Conservation (phyloP, 192 early-diverging fungal species). For the Cetraspora pellucida region DNA sequence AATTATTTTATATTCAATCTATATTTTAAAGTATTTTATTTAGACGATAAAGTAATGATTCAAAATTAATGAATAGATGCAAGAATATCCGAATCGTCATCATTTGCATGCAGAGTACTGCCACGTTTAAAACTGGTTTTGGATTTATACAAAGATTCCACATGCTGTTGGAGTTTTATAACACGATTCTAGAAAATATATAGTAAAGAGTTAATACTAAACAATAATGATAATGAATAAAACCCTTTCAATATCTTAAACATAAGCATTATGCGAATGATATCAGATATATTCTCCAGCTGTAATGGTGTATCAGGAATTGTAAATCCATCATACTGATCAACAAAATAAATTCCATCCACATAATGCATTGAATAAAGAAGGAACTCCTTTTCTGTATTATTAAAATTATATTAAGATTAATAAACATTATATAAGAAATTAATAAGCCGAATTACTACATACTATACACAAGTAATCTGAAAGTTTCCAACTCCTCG, state of each 20-base stretch:
- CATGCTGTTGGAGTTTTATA: not conserved
- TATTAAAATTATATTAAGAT: slow-evolving; percentile 29
- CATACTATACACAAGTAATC: slow-evolving; percentile 31
- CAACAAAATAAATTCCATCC: slow-evolving; percentile 27
- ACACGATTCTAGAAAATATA: not conserved
- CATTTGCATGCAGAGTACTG: no score
- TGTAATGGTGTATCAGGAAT: slow-evolving; percentile 30
- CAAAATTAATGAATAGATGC: no score
- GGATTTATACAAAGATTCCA: not conserved
- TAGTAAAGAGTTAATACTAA: not conserved
- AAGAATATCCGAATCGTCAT: no score
- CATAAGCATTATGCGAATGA: slow-evolving; percentile 18
- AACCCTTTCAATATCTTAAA: slow-evolving; percentile 21
- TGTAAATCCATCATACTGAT: slow-evolving; percentile 30
- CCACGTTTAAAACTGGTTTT: no score
- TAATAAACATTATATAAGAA: slow-evolving; percentile 31
- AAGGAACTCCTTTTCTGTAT: slow-evolving; percentile 30
- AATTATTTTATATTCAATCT: no score
- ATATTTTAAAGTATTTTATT: no score
- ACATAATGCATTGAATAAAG: slow-evolving; percentile 32
- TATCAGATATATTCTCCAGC: slow-evolving; percentile 31
- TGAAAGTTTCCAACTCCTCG: slow-evolving; percentile 31
- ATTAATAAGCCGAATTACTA: slow-evolving; percentile 24
- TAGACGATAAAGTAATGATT: no score
- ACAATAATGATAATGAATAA: slow-evolving; percentile 27